These are phyloP conservation scores for Aspergillus cristatus DNA, from an alignment of 495 filamentous ascomycete species.

Conservation along the genomic window DNA sequence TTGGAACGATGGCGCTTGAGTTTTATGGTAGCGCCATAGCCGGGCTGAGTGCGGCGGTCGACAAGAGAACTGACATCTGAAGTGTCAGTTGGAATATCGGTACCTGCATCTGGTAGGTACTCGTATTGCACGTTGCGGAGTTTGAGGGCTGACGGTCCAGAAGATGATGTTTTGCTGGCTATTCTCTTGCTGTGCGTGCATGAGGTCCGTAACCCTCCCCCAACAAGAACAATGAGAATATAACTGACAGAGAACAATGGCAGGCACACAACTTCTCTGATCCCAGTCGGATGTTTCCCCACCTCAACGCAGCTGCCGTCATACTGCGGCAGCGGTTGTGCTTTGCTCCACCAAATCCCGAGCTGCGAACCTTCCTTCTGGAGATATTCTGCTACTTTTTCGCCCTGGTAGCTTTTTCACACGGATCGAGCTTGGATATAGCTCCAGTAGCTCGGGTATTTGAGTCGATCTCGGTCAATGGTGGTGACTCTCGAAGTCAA, in stretches of 20 bases:
- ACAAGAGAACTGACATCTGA: slow-evolving; percentile 1
- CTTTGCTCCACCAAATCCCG: not conserved
- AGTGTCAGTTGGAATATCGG: not conserved
- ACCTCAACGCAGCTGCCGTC: slow-evolving; percentile 14
- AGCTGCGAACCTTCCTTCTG: slow-evolving; percentile 5
- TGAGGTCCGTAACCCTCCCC: slow-evolving; percentile 4
- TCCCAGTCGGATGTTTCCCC: slow-evolving; percentile 8
- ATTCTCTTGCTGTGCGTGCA: slow-evolving; percentile 14
- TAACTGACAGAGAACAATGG: not conserved
- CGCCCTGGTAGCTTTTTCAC: slow-evolving; percentile 9
- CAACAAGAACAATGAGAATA: not conserved
- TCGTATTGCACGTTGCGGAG: too few species aligned
- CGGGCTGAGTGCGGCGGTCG: slow-evolving; percentile 4
- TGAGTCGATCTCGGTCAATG: not conserved
- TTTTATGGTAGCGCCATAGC: slow-evolving; percentile 10
- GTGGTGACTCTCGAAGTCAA: too few species aligned
- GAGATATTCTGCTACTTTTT: slow-evolving; percentile 17
- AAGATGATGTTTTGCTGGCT: slow-evolving; percentile 9
- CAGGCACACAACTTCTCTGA: slow-evolving; percentile 14
- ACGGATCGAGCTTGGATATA: slow-evolving; percentile 3
- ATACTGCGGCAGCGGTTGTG: slow-evolving; percentile 7
- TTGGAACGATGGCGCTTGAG: slow-evolving; percentile 5
- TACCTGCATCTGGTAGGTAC: too few species aligned
- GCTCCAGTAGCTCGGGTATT: slow-evolving; percentile 3
- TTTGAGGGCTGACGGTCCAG: not conserved